These are phyloP conservation scores for Keqinozyma sinolaborantium DNA, from an alignment of 1,139 yeast genomes.

Conservation along the genomic window DNA sequence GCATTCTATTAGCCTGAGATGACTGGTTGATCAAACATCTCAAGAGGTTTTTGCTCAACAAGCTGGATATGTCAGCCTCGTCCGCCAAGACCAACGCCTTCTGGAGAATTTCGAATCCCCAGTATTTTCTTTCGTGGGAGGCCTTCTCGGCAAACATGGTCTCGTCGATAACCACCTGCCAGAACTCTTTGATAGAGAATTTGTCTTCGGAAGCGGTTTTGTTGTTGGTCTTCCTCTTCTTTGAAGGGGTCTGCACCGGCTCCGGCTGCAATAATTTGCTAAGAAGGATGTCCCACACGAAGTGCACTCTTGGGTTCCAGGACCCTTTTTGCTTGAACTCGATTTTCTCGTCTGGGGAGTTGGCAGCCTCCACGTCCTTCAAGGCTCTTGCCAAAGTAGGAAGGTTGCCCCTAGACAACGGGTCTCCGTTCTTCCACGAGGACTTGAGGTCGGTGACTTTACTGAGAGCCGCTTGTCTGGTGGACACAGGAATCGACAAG, in stretches of 20 bases:
- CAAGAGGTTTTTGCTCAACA: slow-evolving; percentile 70
- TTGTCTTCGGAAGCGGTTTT: slow-evolving; percentile 26
- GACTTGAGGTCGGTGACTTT: slow-evolving; percentile 25
- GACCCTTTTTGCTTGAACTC: slow-evolving; percentile 51
- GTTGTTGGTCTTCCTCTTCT: slow-evolving; percentile 26
- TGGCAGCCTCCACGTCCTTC: slow-evolving; percentile 48
- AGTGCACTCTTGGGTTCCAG: slow-evolving; percentile 80
- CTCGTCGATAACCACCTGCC: slow-evolving; percentile 80
- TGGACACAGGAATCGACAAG: slow-evolving; percentile 40
- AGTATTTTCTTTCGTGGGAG: slow-evolving; percentile 80
- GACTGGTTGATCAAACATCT: slow-evolving; percentile 78
- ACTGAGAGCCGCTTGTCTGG: slow-evolving; percentile 22
- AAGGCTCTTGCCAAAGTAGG: slow-evolving; percentile 59
- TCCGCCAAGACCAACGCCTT: slow-evolving; percentile 35
- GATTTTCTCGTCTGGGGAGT: slow-evolving; percentile 28
- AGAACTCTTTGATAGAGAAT: slow-evolving; percentile 62
- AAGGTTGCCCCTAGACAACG: slow-evolving; percentile 67
- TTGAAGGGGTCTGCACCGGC: slow-evolving; percentile 14
- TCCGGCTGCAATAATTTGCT: slow-evolving; percentile 17
- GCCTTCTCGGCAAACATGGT: slow-evolving; percentile 71
- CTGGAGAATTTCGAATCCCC: slow-evolving; percentile 77
- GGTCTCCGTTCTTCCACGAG: slow-evolving; percentile 71
- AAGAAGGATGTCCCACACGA: slow-evolving; percentile 75
- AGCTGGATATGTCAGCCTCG: slow-evolving; percentile 25
- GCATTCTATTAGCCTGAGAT: slow-evolving; percentile 58